These are phyloP conservation scores for Cryptosporidium meleagridis DNA, from an alignment of 169 alveolate genomes.

Conservation along the genomic window DNA sequence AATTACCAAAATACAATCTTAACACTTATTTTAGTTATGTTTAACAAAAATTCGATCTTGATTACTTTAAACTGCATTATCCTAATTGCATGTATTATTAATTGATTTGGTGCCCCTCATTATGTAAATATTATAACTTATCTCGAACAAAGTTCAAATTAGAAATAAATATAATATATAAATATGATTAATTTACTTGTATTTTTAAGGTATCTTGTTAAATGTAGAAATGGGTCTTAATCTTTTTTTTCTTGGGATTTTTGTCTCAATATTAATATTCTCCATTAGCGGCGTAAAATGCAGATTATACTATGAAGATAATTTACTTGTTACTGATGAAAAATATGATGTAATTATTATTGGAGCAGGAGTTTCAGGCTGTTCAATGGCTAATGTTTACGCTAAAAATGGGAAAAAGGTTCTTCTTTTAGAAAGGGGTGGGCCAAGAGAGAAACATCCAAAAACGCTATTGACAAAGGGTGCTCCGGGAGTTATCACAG, in stretches of 20 bases:
- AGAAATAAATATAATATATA: neutral
- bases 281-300: neutral
- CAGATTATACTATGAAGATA: constrained; percentile 17
- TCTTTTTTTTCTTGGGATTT: neutral
- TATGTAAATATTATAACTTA: neutral
- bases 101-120: neutral
- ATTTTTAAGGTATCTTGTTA: neutral
- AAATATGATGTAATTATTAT: constrained; percentile 65
- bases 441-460: constrained; percentile 62
- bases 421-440: constrained; percentile 70
- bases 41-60: neutral
- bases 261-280: neutral
- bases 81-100: neutral
- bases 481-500: constrained; percentile 66
- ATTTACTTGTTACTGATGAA: constrained; percentile 18
- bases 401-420: constrained; percentile 67
- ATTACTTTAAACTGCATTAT: neutral
- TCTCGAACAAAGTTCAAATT: neutral
- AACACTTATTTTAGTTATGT: neutral
- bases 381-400: constrained; percentile 71
- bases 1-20: no score
- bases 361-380: constrained; percentile 74
- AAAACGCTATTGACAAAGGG: constrained; percentile 50
- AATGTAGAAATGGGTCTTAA: neutral
- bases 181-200: neutral